phyloP scores from a whole-genome alignment of 2,329 filamentous ascomycete species.

The Macrophomina tecta region DNA sequence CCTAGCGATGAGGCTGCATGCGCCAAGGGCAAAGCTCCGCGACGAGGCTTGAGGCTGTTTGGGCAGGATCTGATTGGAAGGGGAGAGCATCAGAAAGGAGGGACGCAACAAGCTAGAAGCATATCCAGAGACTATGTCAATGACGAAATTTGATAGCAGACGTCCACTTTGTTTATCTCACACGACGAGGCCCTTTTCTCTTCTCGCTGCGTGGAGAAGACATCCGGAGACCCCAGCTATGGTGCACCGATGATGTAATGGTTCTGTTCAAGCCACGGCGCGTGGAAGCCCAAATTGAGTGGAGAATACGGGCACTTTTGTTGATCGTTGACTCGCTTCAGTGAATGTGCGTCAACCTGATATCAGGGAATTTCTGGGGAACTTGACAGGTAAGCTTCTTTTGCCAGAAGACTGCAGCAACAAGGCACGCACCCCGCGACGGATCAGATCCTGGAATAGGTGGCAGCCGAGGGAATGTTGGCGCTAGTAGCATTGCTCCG shows the following conservation, averaged over 20 bases:
- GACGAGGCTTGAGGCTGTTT: constrained; percentile 3
- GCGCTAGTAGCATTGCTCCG: neutral
- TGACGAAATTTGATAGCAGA: no score
- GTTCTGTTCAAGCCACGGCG: constrained; percentile 18
- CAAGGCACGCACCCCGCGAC: neutral
- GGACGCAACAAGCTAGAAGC: neutral
- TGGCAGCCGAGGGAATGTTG: neutral
- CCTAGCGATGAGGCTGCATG: constrained; percentile 2
- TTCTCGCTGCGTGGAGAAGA: neutral
- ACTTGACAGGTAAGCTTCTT: constrained; percentile 9
- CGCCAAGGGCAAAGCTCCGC: constrained; percentile 1
- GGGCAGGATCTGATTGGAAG: neutral
- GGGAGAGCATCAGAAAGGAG: neutral
- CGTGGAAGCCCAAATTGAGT: neutral
- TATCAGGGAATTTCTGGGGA: neutral
- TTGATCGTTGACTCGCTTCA: constrained; percentile 1
- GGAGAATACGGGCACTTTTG: neutral
- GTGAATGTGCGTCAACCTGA: neutral
- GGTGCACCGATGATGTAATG: constrained; percentile 9
- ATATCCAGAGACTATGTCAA: no score
- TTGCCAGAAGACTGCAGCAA: neutral
- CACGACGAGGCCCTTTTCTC: neutral
- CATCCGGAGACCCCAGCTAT: neutral
- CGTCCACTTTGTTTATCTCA: neutral
- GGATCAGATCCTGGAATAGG: neutral